Percentiles rank a stretch among this genome's conserved stretches.
Conservation (phyloP, 805 yeast species). For the Saturnispora zaruensis region DNA sequence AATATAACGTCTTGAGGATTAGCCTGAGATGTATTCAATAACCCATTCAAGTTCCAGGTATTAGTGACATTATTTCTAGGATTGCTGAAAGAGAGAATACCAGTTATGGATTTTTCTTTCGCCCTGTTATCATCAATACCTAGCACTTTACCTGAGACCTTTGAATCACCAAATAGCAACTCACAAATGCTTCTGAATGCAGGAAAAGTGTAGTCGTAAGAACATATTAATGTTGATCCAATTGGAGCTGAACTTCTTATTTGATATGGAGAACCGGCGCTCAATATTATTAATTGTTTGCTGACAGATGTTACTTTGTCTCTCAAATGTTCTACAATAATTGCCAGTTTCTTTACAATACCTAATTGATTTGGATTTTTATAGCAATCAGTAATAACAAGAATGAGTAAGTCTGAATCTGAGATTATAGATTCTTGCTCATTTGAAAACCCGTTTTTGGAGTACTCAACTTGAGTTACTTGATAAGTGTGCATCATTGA, state of each 20-base stretch:
- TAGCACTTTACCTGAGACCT: conserved; percentile 47
- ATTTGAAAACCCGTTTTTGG: conserved; percentile 47
- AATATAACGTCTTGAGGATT: neutral
- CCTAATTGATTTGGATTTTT: conserved; percentile 56
- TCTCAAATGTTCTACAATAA: conserved; percentile 17
- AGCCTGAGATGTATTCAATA: conserved; percentile 8
- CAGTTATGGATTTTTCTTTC: neutral
- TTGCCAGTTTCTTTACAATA: conserved; percentile 47
- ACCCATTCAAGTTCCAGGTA: conserved; percentile 6
- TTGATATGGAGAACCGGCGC: conserved; percentile 57
- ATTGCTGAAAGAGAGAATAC: neutral
- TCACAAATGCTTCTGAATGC: conserved; percentile 42
- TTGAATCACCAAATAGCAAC: conserved; percentile 45
- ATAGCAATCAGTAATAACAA: conserved; percentile 47
- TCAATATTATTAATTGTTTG: conserved; percentile 50
- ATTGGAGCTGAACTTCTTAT: conserved; percentile 46
- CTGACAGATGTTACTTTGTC: conserved; percentile 15
- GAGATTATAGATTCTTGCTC: conserved; percentile 48
- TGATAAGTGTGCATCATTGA: conserved; percentile 28
- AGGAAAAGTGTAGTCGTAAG: conserved; percentile 50
- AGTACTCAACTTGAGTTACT: conserved; percentile 49
- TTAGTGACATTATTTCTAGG: neutral
- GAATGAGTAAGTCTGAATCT: conserved; percentile 41
- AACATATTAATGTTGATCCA: conserved; percentile 50
- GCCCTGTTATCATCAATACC: conserved; percentile 24